Evolutionary conservation across 208 protist genomes (phyloP).

Genomic region (Crithidia mellificae): DNA sequence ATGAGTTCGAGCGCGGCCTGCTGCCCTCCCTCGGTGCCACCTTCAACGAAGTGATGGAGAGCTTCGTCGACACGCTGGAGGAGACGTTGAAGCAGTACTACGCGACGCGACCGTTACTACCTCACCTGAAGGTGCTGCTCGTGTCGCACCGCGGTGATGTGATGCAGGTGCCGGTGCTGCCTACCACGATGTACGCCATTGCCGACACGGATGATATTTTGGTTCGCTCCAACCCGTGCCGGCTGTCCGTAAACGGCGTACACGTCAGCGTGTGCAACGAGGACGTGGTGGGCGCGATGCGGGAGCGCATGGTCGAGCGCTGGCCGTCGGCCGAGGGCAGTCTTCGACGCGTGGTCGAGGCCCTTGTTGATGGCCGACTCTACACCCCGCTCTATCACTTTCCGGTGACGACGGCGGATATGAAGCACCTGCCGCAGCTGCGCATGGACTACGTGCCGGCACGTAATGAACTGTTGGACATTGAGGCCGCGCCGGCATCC

Average conservation of each 20-base stretch:
- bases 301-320: constrained; percentile 71
- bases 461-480: constrained; percentile 26
- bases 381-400: constrained; percentile 75
- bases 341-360: constrained; percentile 79
- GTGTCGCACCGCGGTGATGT: constrained; percentile 77
- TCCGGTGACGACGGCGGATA: constrained; percentile 51
- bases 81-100: constrained; percentile 70
- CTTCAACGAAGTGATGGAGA: constrained; percentile 69
- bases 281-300: constrained; percentile 77
- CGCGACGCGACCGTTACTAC: constrained; percentile 26
- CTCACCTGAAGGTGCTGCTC: constrained; percentile 71
- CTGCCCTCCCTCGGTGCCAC: constrained; percentile 47
- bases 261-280: constrained; percentile 86
- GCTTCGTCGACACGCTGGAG: constrained; percentile 67
- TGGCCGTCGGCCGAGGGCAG: constrained; percentile 73
- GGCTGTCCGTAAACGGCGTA: constrained; percentile 74
- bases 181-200: constrained; percentile 78
- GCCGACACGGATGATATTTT: constrained; percentile 59
- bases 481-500: constrained; percentile 8
- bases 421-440: constrained; percentile 60
- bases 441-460: constrained; percentile 58
- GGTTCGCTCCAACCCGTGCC: constrained; percentile 84
- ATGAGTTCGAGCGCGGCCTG: constrained; percentile 60
- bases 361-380: constrained; percentile 63
- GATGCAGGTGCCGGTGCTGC: constrained; percentile 80